Evolutionary conservation across 2,329 filamentous ascomycete species (phyloP).

Genomic region (Colletotrichum sp.): DNA sequence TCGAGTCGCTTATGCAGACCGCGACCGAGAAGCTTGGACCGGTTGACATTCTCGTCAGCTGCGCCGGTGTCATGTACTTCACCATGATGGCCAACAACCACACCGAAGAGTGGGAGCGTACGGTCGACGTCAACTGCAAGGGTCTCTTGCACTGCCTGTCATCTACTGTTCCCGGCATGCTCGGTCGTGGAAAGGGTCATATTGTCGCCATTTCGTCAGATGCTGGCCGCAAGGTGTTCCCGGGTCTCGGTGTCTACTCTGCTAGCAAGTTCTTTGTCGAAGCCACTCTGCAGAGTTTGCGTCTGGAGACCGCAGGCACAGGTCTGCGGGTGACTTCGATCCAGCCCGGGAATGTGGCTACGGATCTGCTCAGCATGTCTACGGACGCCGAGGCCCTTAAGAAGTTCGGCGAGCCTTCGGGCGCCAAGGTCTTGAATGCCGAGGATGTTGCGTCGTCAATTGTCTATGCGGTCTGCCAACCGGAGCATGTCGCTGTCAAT

Average conservation of each 20-base stretch:
- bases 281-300: conserved; percentile 75
- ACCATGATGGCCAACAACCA: conserved; percentile 83
- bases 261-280: conserved; percentile 88
- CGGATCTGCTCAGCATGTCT: conserved; percentile 75
- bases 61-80: conserved; percentile 88
- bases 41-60: conserved; percentile 79
- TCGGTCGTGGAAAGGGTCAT: conserved; percentile 71
- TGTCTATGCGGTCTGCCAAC: conserved; percentile 76
- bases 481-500: conserved; percentile 78
- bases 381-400: conserved; percentile 78
- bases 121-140: conserved; percentile 88
- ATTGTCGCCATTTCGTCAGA: conserved; percentile 84
- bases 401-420: conserved; percentile 78
- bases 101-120: conserved; percentile 79
- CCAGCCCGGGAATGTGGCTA: conserved; percentile 79
- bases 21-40: conserved; percentile 69
- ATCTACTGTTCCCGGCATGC: conserved; percentile 73
- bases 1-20: conserved; percentile 67
- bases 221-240: conserved; percentile 82
- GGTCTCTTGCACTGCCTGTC: conserved; percentile 77
- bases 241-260: conserved; percentile 81
- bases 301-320: conserved; percentile 76
- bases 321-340: conserved; percentile 76
- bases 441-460: conserved; percentile 76
- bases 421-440: conserved; percentile 76